Evolutionary conservation across 805 yeast genomes (phyloP), one percentile per base, ranked within the genome.

Genomic region (Hanseniaspora mollemarum): DNA sequence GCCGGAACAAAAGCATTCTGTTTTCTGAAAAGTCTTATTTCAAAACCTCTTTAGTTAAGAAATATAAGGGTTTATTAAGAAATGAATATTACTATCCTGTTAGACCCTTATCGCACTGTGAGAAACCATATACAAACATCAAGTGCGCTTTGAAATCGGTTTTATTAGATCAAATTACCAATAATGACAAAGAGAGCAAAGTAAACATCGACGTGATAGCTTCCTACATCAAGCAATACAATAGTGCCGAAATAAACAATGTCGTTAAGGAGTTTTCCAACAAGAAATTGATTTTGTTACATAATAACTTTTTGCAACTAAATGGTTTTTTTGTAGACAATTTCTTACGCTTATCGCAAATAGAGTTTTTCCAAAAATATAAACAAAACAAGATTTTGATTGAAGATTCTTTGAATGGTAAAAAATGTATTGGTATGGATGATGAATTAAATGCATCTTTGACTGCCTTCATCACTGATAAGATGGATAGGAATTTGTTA

Each of bases 11-110:
- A 37, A 37, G n/a, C n/a, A 8, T 6, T 9, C 12, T 37, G 13
- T 46, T 46, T 29, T 46, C 50, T 6, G 50, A 46, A 38, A 46
- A 46, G 18, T 46, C 50, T n/a, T 46, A 46, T 31, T 46, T 46
- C 21, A 46, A 38, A 39, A 46, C 50, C 3, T 46, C 50, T 5
- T 28, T 46, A 19, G 50, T 46, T 16, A 46, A 46, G 31, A 46
- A 26, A 31, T 46, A 46, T 26, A 46, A 46, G 13, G 50, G 50
- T 38, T 21, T 46, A 6, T 31, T 46, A 16, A 46, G 50, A 31
- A 46, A 46, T 15, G 40, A 31, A 15, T 46, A 38, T 16, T 37
- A 18, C 13, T 37, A 12, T 15, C 16, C n/a, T 9, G 10, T 29
- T 9, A 22, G 5, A 5, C n/a, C n/a, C 3, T 6, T 16, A 19